Evolutionary conservation across 148 eudicot species (phyloP).

Genomic region (Mesembryanthemum crystallinum): DNA sequence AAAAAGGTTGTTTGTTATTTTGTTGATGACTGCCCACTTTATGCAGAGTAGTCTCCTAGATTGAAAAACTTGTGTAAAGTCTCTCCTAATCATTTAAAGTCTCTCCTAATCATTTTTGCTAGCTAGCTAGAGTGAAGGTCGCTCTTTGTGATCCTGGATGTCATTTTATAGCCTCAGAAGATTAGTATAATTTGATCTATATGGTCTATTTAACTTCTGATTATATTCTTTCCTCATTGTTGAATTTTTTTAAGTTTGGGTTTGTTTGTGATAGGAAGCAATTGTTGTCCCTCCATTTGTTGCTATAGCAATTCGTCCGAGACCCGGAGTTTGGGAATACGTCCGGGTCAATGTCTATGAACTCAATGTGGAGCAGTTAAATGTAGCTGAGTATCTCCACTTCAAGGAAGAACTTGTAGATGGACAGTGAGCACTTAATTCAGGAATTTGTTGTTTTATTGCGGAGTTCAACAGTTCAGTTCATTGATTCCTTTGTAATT

Average conservation of each 20-base stretch:
- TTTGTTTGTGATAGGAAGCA: slow-evolving; percentile 62
- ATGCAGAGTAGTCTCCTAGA: background rate
- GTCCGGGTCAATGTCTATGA: slow-evolving; percentile 85
- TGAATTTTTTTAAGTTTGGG: background rate
- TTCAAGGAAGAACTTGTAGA: slow-evolving; percentile 94
- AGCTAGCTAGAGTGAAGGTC: background rate
- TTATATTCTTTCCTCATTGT: background rate
- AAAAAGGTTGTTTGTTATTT: background rate
- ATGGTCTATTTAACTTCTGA: background rate
- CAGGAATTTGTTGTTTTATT: slow-evolving; percentile 11
- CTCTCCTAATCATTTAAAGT: too few relatives aligned
- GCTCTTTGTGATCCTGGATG: background rate
- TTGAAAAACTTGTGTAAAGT: background rate
- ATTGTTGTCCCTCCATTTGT: slow-evolving; percentile 93
- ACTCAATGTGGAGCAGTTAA: slow-evolving; percentile 82
- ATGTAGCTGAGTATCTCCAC: slow-evolving; percentile 75
- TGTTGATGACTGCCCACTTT: background rate
- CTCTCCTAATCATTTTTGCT: background rate
- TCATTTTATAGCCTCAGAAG: background rate
- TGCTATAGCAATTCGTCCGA: slow-evolving; percentile 87
- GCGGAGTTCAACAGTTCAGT: background rate
- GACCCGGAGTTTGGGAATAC: slow-evolving; percentile 99
- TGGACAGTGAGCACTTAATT: slow-evolving; percentile 50
- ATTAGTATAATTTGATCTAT: background rate
- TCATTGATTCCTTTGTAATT: background rate